phyloP scores from a whole-genome alignment of 495 filamentous ascomycete species.

The Hypoxylon lenormandii region DNA sequence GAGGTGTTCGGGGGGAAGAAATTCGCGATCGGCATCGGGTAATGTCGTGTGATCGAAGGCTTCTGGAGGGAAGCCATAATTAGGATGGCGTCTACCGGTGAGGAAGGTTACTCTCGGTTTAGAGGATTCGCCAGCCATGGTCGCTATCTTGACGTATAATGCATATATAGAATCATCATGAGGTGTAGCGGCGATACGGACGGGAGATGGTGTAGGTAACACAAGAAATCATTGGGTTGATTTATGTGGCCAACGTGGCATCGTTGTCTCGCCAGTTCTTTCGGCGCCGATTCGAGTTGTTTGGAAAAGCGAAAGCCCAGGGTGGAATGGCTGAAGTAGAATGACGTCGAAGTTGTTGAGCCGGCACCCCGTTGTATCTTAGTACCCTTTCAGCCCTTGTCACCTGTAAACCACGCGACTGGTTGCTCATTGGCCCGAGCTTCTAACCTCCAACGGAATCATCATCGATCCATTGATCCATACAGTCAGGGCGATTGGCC shows the following conservation, averaged over 20 bases:
- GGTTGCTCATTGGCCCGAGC: not conserved
- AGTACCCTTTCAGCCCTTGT: too few relatives aligned
- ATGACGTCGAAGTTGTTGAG: conserved; percentile 29
- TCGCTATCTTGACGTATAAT: conserved; percentile 28
- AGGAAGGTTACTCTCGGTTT: conserved; percentile 43
- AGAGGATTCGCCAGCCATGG: conserved; percentile 51
- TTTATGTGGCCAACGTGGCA: conserved; percentile 1
- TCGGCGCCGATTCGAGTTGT: conserved; percentile 16
- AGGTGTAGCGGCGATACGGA: not conserved
- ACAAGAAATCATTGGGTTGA: not conserved
- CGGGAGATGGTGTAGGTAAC: not conserved
- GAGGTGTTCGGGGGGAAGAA: conserved; percentile 69
- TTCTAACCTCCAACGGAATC: not conserved
- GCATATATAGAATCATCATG: conserved; percentile 31
- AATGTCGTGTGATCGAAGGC: conserved; percentile 62
- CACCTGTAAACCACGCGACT: too few relatives aligned
- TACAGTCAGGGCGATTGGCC: too few relatives aligned
- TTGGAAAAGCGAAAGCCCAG: not conserved
- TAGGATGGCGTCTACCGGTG: conserved; percentile 43
- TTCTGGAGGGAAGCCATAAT: conserved; percentile 63
- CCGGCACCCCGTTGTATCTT: too few relatives aligned
- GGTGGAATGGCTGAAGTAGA: conserved; percentile 14
- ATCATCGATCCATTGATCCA: not conserved
- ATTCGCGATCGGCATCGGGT: conserved; percentile 74
- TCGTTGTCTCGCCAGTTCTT: conserved; percentile 22